Conservation (phyloP, 2,329 filamentous ascomycete species). For the Aspergillus quadricinctus region DNA sequence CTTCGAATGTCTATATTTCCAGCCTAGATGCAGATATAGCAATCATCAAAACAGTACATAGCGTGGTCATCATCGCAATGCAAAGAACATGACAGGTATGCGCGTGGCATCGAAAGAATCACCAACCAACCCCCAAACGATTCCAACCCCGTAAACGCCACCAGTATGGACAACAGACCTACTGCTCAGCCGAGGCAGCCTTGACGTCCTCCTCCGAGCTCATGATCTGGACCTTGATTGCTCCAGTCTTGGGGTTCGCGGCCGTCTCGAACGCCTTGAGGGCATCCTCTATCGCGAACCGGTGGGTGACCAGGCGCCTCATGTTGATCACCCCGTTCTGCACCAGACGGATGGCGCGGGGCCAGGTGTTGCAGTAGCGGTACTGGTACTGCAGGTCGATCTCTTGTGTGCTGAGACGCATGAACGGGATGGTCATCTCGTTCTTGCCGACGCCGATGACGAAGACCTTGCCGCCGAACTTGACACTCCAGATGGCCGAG, state of each 20-base stretch:
- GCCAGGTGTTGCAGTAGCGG: conserved; percentile 95
- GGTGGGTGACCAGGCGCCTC: conserved; percentile 79
- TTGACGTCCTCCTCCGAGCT: conserved; percentile 38
- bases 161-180: conserved; percentile 13
- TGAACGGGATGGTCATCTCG: conserved; percentile 93
- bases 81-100: conserved; percentile 2
- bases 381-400: conserved; percentile 97
- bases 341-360: conserved; percentile 81
- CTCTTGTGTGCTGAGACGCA: conserved; percentile 84
- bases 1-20: conserved; percentile 16
- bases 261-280: conserved; percentile 86
- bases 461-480: conserved; percentile 96
- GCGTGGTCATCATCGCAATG: conserved; percentile 12
- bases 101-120: neutral
- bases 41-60: conserved; percentile 15
- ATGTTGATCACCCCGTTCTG: conserved; percentile 80
- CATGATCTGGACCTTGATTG: conserved; percentile 95
- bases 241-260: conserved; percentile 79
- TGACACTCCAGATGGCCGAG: conserved; percentile 80
- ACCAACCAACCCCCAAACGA: conserved; percentile 6
- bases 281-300: conserved; percentile 80
- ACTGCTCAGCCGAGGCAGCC: conserved; percentile 29
- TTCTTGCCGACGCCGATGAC: conserved; percentile 94
- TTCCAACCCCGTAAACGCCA: conserved; percentile 11
- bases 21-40: conserved; percentile 14